phyloP scores from a whole-genome alignment of 495 filamentous ascomycete genomes.

The Aspergillus wentii region DNA sequence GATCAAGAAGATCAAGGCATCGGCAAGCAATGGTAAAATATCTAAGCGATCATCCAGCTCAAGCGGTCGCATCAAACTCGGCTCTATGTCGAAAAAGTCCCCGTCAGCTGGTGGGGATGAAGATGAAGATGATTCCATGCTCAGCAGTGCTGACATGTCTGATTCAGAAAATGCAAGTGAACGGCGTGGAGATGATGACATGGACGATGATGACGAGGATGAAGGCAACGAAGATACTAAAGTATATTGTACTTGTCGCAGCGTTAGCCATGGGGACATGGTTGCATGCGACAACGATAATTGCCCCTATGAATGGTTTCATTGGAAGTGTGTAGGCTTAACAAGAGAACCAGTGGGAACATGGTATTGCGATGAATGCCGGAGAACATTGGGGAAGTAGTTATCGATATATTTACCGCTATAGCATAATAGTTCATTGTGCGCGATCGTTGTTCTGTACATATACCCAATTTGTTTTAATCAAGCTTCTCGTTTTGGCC shows the following conservation, averaged over 20 bases:
- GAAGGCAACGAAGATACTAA: conserved; percentile 84
- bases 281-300: conserved; percentile 93
- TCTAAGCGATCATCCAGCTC: conserved; percentile 49
- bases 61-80: conserved; percentile 28
- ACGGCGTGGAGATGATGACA: conserved; percentile 45
- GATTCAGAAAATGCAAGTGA: conserved; percentile 44
- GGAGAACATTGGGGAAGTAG: conserved; percentile 52
- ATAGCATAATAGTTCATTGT: no score
- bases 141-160: conserved; percentile 44
- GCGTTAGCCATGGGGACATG: conserved; percentile 94
- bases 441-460: conserved; percentile 5
- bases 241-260: conserved; percentile 90
- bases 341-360: conserved; percentile 83
- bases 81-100: conserved; percentile 53
- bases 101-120: conserved; percentile 58
- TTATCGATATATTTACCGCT: no score
- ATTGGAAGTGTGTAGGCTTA: conserved; percentile 91
- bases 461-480: conserved; percentile 18
- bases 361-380: conserved; percentile 88
- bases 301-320: conserved; percentile 96
- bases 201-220: conserved; percentile 68
- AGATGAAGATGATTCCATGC: conserved; percentile 59
- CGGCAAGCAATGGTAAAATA: conserved; percentile 36
- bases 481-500: conserved; percentile 2
- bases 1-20: conserved; percentile 47